Base-by-base conservation (phyloP, 768 basidiomycete species). In the Tylopilus sp. region DNA sequence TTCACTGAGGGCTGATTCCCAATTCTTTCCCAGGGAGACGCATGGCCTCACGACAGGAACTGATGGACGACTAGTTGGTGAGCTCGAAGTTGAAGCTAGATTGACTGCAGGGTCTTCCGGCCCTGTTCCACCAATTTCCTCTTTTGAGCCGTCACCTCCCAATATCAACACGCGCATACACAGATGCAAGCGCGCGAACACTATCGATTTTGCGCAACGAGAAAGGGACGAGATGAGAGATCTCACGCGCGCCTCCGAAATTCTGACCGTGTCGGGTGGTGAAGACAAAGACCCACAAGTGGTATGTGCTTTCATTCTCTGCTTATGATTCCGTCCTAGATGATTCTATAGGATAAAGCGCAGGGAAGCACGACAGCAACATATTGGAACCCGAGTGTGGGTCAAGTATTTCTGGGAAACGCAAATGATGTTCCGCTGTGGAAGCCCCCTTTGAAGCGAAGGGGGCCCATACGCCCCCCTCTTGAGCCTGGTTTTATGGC, bases 151-250 rank as follows among this genome's bases (percentile, higher is more conserved):
- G 9, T 20, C 57, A 4, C 39, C 50, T 12, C 12, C 9, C 18
- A 52, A 46, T 11, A 22, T 48, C 40, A 61, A 52, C 28, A 43
- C 55, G 10, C 59, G 57, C 12, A 52, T 66, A 36, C 66, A 66
- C 20, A 57, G 65, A 42, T 66, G 65, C 46, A 63, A 62, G 57
- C 53, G 55, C 31, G 71, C 71, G 4, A 87, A 88, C 64, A 87
- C 85, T 26, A 79, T 91, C 63, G 81, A 91, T 65, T 92, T 94
- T 67, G 83, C 88, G 13, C 79, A 83, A 61, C 77, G 90, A 30
- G 92, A 95, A 71, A 82, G 82, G 68, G 88, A 91, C 54, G 93
- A 95, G 73, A 95, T 94, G 90, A 75, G 87, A 12, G 87, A 89
- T 62, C 72, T 95, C 48, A 95, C 93, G 0, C 78, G 82, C 52